Conservation (phyloP, 148 eudicot species). For the Chenopodium quinoa region DNA sequence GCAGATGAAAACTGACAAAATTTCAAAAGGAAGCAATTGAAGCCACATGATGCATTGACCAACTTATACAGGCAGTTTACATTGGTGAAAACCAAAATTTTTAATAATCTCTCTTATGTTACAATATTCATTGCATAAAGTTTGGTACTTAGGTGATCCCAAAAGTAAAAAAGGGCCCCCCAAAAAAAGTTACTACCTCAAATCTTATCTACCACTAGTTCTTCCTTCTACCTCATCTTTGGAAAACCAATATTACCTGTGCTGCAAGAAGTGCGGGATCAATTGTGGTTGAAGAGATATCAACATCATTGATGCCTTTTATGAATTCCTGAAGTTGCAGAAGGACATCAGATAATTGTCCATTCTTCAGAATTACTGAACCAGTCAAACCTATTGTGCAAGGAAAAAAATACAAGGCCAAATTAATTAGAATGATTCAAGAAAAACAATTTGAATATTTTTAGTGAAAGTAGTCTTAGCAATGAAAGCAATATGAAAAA, state of each 20-base stretch:
- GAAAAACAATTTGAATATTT: not conserved
- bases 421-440: not conserved
- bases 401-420: conserved; percentile 5
- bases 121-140: not conserved
- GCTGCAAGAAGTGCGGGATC: conserved; percentile 73
- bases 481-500: not conserved
- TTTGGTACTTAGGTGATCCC: not conserved
- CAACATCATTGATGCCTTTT: conserved; percentile 63
- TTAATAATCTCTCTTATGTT: not conserved
- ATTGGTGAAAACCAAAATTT: not conserved
- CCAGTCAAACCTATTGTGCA: conserved; percentile 66
- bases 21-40: not conserved
- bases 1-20: not conserved
- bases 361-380: conserved; percentile 79
- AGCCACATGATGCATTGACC: not conserved
- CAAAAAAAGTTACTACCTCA: not conserved
- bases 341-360: conserved; percentile 69
- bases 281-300: conserved; percentile 56
- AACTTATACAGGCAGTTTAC: not conserved
- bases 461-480: not conserved
- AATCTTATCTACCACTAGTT: not conserved
- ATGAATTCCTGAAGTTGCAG: conserved; percentile 71
- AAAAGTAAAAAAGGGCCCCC: not conserved
- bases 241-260: conserved; percentile 51
- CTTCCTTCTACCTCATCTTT: conserved; percentile 1